These are phyloP conservation scores for Coprinellus micaceus DNA, from an alignment of 768 basidiomycete genomes.

Conservation along the genomic window DNA sequence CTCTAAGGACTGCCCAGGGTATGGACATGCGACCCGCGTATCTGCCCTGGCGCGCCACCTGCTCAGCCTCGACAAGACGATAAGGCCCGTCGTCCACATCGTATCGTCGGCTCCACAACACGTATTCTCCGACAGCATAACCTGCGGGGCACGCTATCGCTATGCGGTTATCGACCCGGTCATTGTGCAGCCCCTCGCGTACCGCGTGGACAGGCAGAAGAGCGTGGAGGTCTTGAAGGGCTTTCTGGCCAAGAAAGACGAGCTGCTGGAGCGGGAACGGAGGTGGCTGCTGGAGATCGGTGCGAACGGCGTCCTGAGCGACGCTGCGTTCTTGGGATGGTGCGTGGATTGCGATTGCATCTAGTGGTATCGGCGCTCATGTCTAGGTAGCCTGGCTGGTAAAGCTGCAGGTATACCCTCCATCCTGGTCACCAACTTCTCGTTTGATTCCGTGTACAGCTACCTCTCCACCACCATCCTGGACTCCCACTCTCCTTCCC, in stretches of 20 bases:
- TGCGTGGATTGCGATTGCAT: constrained; percentile 27
- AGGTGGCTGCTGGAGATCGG: constrained; percentile 51
- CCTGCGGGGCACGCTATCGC: constrained; percentile 61
- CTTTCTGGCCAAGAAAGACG: constrained; percentile 56
- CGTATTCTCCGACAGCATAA: constrained; percentile 65
- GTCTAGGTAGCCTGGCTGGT: constrained; percentile 64
- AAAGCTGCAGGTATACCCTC: constrained; percentile 62
- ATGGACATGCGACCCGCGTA: constrained; percentile 81
- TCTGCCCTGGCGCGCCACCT: constrained; percentile 68
- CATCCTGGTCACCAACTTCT: constrained; percentile 75
- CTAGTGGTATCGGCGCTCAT: too few relatives aligned
- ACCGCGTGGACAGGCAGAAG: constrained; percentile 68
- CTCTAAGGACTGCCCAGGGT: constrained; percentile 39
- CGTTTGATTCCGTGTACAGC: constrained; percentile 81
- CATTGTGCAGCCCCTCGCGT: constrained; percentile 79
- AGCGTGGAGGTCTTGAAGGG: constrained; percentile 59
- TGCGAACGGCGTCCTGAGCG: constrained; percentile 64
- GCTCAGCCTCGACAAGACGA: constrained; percentile 36
- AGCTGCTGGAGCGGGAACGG: constrained; percentile 50
- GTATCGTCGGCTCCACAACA: constrained; percentile 72
- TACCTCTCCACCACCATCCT: constrained; percentile 59
- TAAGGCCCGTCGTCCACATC: constrained; percentile 53
- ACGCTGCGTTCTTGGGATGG: constrained; percentile 79
- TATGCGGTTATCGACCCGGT: constrained; percentile 75
- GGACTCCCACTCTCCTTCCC: constrained; percentile 25